Base-by-base conservation (phyloP, 768 basidiomycete species). In the Mrakia blollopis region DNA sequence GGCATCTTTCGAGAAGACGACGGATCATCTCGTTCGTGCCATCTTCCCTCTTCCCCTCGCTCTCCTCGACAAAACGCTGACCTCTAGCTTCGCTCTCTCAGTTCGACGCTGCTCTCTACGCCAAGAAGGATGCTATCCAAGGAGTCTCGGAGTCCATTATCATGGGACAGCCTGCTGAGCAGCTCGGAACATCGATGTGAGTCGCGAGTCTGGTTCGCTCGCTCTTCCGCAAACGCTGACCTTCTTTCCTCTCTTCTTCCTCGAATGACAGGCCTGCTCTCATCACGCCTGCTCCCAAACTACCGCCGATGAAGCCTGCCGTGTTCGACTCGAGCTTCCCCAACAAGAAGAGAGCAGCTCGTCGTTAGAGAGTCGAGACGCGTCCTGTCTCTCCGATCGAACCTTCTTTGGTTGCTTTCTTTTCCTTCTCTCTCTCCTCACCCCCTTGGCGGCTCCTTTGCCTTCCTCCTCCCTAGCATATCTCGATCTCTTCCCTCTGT, bases 61-160 rank as follows among this genome's bases (percentile, higher is more conserved):
- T 25, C 54, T 44, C 39, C 54, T 60, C 28, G 30, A 30, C n/a
- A 13, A 4, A 9, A 52, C 65, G 50, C 44, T 67, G 25, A 54
- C 28, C 54, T 30, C 2, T 14, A 41, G 8, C 18, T 21, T 11
- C 32, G 23, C 25, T 65, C 14, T 75, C 50, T 52, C 74, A 84
- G 78, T 99, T 99, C 85, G 94, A 99, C 81, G 97, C 97, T 3
- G 91, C 97, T 14, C 92, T 97, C 3, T 95, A 91, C 83, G 93
- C 94, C 16, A 98, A 98, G 84, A 93, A 90, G 70, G 97, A 99
- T 81, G 89, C 88, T 75, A 97, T 99, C 73, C 90, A 93, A 41
- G 97, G 97, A 71, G 96, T 99, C 9, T 98, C 97, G 28, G 97
- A 99, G 84, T 98, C 96, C 83, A 99, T 99, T 83, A 98, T 99